Evolutionary conservation across 768 basidiomycete genomes (phyloP).

Genomic region (Phaeolepiota aurea): DNA sequence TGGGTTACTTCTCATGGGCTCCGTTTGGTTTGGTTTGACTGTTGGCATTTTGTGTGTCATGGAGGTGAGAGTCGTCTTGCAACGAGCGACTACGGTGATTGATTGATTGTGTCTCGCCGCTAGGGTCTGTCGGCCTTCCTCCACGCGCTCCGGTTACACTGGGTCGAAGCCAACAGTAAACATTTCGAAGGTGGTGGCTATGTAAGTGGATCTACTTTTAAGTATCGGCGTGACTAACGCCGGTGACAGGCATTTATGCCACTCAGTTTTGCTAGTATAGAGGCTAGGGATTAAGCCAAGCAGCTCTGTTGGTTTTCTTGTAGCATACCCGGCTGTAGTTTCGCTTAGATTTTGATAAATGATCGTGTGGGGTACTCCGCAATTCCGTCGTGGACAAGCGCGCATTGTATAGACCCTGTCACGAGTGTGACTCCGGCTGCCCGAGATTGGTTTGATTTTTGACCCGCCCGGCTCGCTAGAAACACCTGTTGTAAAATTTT

Average conservation of each 20-base stretch:
- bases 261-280: conserved; percentile 36
- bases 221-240: conserved; percentile 12
- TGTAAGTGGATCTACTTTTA: conserved; percentile 42
- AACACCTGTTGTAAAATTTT: conserved; percentile 24
- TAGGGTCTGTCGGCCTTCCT: conserved; percentile 93
- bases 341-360: neutral
- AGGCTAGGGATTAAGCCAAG: conserved; percentile 24
- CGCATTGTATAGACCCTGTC: neutral
- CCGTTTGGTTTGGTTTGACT: conserved; percentile 76
- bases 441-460: conserved; percentile 3
- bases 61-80: conserved; percentile 60
- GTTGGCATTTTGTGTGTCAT: conserved; percentile 82
- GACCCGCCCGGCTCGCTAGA: conserved; percentile 9
- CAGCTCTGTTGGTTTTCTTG: neutral
- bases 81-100: conserved; percentile 7
- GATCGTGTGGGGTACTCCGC: neutral
- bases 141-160: conserved; percentile 93
- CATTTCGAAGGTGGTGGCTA: conserved; percentile 87
- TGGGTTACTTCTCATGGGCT: conserved; percentile 36
- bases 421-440: neutral
- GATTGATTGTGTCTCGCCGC: conserved; percentile 8
- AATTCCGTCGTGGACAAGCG: neutral
- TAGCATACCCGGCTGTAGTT: neutral
- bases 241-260: conserved; percentile 36
- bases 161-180: conserved; percentile 98